A percentile compares a stretch with the other conserved stretches of the same genome.
Conservation (phyloP, 371 early-diverging fungal genomes). For the Mucor irregularis region DNA sequence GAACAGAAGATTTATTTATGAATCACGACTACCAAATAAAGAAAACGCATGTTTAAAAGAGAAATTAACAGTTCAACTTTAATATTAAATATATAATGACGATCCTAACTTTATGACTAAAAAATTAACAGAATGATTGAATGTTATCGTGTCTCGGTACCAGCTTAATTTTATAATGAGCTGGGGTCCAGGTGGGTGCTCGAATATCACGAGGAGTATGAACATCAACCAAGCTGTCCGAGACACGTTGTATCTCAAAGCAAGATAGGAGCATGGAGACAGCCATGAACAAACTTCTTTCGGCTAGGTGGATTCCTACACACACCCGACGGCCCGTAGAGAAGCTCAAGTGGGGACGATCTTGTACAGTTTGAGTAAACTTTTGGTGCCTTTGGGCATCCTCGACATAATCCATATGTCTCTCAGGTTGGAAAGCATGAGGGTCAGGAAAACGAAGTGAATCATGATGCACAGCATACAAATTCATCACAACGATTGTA, state of each 20-base stretch:
- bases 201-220: conserved; percentile 24
- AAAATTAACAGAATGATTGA: conserved; percentile 1
- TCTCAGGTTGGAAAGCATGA: conserved; percentile 37
- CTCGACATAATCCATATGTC: conserved; percentile 37
- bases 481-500: conserved; percentile 47
- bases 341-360: conserved; percentile 47
- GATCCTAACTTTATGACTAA: not conserved
- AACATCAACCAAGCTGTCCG: conserved; percentile 19
- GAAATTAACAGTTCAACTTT: too few species aligned
- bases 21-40: too few species aligned
- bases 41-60: too few species aligned
- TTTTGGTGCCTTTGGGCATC: not conserved
- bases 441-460: conserved; percentile 32
- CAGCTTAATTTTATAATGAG: conserved; percentile 27
- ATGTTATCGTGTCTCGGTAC: conserved; percentile 32
- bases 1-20: too few species aligned
- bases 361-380: conserved; percentile 29
- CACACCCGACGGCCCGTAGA: conserved; percentile 53
- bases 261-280: conserved; percentile 33
- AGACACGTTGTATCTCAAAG: conserved; percentile 33
- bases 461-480: conserved; percentile 42
- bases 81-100: too few species aligned
- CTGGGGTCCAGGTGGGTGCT: conserved; percentile 28
- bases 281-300: conserved; percentile 46
- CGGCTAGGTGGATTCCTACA: conserved; percentile 54